Evolutionary conservation across 2,329 filamentous ascomycete genomes (phyloP).

Genomic region (Aspergillus sp.): DNA sequence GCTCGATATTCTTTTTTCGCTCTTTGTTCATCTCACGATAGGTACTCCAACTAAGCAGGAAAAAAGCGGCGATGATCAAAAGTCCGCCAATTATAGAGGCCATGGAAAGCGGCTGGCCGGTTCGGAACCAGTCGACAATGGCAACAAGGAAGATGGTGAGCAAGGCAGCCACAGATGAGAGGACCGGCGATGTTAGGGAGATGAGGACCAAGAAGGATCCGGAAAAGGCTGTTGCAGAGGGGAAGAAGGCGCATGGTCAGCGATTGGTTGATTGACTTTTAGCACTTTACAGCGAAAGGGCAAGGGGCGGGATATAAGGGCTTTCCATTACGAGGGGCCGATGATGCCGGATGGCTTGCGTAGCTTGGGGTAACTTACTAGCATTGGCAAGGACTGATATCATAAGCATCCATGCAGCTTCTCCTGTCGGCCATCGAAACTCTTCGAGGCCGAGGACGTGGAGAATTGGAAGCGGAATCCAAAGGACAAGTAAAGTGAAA

Average conservation of each 20-base stretch:
- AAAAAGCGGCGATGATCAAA: slow-evolving; percentile 85
- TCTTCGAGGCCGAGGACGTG: slow-evolving; percentile 77
- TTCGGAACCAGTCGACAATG: slow-evolving; percentile 84
- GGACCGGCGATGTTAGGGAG: slow-evolving; percentile 86
- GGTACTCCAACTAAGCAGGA: slow-evolving; percentile 86
- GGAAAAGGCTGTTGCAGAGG: slow-evolving; percentile 66
- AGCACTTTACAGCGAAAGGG: neutral
- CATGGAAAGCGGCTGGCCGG: slow-evolving; percentile 72
- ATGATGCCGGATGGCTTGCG: neutral
- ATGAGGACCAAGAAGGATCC: slow-evolving; percentile 93
- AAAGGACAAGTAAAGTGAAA: slow-evolving; percentile 86
- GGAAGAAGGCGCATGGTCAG: slow-evolving; percentile 4
- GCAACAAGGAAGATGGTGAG: slow-evolving; percentile 97
- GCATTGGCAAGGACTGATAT: slow-evolving; percentile 86
- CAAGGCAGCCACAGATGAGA: slow-evolving; percentile 89
- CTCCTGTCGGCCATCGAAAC: slow-evolving; percentile 79
- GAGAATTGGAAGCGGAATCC: slow-evolving; percentile 86
- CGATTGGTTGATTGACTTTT: neutral
- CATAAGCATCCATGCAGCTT: slow-evolving; percentile 77
- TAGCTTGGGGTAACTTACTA: slow-evolving; percentile 51
- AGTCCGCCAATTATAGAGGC: slow-evolving; percentile 81
- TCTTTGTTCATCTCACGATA: slow-evolving; percentile 93
- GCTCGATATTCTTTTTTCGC: slow-evolving; percentile 60
- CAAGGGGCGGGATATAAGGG: neutral
- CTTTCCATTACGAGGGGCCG: slow-evolving; percentile 1